phyloP scores from a whole-genome alignment of 768 basidiomycete genomes.

The Krasilnikovozyma curviuscula region DNA sequence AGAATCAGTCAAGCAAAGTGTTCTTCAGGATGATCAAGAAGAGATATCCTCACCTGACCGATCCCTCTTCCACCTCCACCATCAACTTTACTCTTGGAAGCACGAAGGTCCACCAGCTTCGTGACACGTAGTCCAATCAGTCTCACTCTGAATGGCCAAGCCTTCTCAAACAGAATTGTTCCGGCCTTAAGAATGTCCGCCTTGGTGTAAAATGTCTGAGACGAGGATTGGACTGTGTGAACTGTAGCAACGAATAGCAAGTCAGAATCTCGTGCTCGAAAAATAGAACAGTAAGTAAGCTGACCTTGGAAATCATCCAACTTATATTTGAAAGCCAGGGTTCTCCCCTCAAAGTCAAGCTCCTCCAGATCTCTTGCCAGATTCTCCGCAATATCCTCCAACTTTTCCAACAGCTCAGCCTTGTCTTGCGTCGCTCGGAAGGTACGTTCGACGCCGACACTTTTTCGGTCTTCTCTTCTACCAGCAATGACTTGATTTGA shows the following conservation, averaged over 20 bases:
- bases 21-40: too few relatives aligned
- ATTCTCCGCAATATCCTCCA: slow-evolving; percentile 62
- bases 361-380: slow-evolving; percentile 59
- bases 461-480: slow-evolving; percentile 65
- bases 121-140: slow-evolving; percentile 76
- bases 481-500: slow-evolving; percentile 61
- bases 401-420: slow-evolving; percentile 48
- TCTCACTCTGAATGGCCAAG: slow-evolving; percentile 58
- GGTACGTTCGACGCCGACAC: slow-evolving; percentile 79
- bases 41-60: too few relatives aligned
- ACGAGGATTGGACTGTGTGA: background rate
- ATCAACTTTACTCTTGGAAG: too few relatives aligned
- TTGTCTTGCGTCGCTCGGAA: slow-evolving; percentile 50
- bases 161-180: slow-evolving; percentile 57
- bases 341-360: slow-evolving; percentile 69
- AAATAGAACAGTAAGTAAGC: slow-evolving; percentile 17
- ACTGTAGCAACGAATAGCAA: background rate
- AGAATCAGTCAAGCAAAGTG: too few relatives aligned
- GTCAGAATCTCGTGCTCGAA: background rate
- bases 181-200: slow-evolving; percentile 37
- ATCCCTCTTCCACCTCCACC: too few relatives aligned
- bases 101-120: slow-evolving; percentile 77
- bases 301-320: slow-evolving; percentile 66
- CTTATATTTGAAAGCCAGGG: slow-evolving; percentile 75
- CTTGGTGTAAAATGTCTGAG: slow-evolving; percentile 37